These are phyloP conservation scores for Jamesozyma gamospora DNA, from an alignment of 805 yeast genomes.

Conservation along the genomic window DNA sequence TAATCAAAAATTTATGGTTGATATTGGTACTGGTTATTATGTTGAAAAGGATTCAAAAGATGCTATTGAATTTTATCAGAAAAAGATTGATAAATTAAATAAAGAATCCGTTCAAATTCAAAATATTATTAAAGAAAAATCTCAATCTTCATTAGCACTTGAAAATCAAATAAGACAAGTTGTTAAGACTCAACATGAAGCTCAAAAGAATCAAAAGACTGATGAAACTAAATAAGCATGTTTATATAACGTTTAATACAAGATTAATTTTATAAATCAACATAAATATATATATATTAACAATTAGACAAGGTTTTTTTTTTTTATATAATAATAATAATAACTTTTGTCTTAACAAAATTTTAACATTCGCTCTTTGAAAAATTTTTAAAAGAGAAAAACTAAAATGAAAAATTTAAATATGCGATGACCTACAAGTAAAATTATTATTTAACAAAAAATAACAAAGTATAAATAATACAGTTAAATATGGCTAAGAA, in stretches of 20 bases:
- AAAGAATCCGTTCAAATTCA: slow-evolving; percentile 67
- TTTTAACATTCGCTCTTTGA: background rate
- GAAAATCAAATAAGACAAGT: slow-evolving; percentile 26
- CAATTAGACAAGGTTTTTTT: no score
- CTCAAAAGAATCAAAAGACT: slow-evolving; percentile 1
- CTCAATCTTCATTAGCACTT: slow-evolving; percentile 32
- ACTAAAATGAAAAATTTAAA: background rate
- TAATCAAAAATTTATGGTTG: slow-evolving; percentile 68
- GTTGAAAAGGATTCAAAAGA: slow-evolving; percentile 68
- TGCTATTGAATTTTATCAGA: slow-evolving; percentile 61
- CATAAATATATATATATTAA: no score
- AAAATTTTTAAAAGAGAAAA: background rate
- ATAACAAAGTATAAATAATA: background rate
- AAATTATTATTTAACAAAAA: background rate
- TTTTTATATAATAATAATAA: no score
- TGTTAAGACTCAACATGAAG: slow-evolving; percentile 17
- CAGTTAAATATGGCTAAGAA: slow-evolving; percentile 18
- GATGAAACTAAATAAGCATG: background rate
- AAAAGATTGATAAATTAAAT: slow-evolving; percentile 60
- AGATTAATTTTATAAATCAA: no score
- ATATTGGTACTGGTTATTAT: slow-evolving; percentile 92
- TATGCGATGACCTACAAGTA: slow-evolving; percentile 4
- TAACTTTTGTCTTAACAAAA: no score
- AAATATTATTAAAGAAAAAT: slow-evolving; percentile 65
- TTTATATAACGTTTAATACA: no score